Base-by-base conservation (phyloP, 192 early-diverging fungal species). In the Mortierella hygrophila region DNA sequence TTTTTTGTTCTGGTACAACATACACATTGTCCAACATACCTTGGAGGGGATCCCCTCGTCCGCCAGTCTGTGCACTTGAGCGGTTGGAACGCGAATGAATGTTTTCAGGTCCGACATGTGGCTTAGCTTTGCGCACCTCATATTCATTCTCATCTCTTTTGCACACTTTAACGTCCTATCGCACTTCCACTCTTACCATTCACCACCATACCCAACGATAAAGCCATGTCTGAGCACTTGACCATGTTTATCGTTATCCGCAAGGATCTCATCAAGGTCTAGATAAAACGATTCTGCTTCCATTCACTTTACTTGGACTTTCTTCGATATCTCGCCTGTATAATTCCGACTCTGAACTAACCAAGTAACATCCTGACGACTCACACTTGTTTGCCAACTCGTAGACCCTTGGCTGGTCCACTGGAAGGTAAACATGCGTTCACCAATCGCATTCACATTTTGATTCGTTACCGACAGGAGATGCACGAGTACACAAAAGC, bases 241-340 rank as follows among this genome's bases (percentile, higher is more conserved):
- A 95, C 94, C 37, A 94, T 97, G 91, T 97, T 93, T 75, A 92
- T 97, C 77, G 93, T 96, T 55, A 91, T 97, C 76, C 90, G 96
- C 41, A 95, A 95, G 80, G 96, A 97, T 78, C 88, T 97, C 9
- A 88, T 90, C 57, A 95, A 95, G 90, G 95, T 94, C 88, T 49
- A 15, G 21, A 44, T 20, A 4, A 29, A 0, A 29, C 11, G 2
- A 42, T 37, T 20, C 8, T 21, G 38, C 23, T 20, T 37, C 68
- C 38, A 0, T 38, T 15, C 1, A 11, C n/a, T 57, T 1, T n/a
- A n/a, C 23, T n/a, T 60, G 55, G 11, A 9, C 16, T 26, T 6
- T 26, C 21, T 3, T 18, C 18, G 3, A 21, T 18, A 52, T 52
- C 18, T 46, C 44, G 7, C 7, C 1, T 46, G 13, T 15, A 11